Evolutionary conservation across 2,329 filamentous ascomycete species (phyloP).

Genomic region (Xylariaceae sp.): DNA sequence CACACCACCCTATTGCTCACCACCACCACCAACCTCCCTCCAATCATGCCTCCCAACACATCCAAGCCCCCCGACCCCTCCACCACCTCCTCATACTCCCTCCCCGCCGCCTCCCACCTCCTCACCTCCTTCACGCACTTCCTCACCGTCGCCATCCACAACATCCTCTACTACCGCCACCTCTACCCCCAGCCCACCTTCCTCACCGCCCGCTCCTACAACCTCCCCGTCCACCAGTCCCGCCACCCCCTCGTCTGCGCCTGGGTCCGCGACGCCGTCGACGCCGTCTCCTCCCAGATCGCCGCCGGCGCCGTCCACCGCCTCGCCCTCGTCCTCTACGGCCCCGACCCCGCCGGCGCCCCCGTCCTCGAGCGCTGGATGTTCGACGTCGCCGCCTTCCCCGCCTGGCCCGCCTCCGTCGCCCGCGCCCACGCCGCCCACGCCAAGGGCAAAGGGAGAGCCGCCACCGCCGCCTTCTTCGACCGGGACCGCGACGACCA

Average conservation of each 20-base stretch:
- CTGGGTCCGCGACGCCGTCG: conserved; percentile 79
- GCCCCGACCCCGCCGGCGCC: conserved; percentile 20
- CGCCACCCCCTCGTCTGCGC: conserved; percentile 80
- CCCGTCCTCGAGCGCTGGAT: conserved; percentile 58
- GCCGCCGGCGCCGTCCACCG: conserved; percentile 47
- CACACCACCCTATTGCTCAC: conserved; percentile 4
- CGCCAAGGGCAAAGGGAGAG: conserved; percentile 12
- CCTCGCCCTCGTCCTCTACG: conserved; percentile 44
- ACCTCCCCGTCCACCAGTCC: conserved; percentile 78
- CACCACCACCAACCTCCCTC: conserved; percentile 5
- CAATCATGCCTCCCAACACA: conserved; percentile 12
- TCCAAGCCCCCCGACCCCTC: conserved; percentile 35
- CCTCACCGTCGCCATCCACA: conserved; percentile 77
- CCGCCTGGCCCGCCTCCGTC: conserved; percentile 28
- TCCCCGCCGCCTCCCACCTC: conserved; percentile 48
- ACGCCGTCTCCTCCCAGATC: conserved; percentile 67
- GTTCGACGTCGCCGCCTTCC: conserved; percentile 53
- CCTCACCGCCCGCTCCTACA: conserved; percentile 74
- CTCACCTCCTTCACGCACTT: conserved; percentile 72
- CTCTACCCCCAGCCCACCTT: conserved; percentile 79
- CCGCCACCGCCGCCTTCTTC: too few relatives aligned
- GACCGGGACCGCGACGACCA: conserved; percentile 15
- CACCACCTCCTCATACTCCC: conserved; percentile 32
- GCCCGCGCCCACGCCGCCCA: conserved; percentile 3
- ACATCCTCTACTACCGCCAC: conserved; percentile 74